phyloP scores from a whole-genome alignment of 2,329 filamentous ascomycete species.

The Drechmeria coniospora region DNA sequence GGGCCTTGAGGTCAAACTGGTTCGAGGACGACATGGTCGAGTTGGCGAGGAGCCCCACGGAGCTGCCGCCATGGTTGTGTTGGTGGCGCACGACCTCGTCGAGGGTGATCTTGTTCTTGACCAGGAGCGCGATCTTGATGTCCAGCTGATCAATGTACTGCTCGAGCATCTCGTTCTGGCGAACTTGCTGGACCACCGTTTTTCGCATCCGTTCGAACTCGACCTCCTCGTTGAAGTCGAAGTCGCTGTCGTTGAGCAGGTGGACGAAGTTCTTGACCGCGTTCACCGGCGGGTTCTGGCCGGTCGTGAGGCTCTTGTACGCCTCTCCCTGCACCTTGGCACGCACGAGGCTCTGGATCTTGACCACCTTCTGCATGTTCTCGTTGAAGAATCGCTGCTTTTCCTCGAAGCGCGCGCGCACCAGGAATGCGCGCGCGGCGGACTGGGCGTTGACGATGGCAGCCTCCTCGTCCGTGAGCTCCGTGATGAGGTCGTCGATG shows the following conservation, averaged over 20 bases:
- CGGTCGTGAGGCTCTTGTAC: slow-evolving; percentile 90
- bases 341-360: slow-evolving; percentile 92
- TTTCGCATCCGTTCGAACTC: slow-evolving; percentile 92
- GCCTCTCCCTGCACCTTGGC: slow-evolving; percentile 93
- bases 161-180: slow-evolving; percentile 92
- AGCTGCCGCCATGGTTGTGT: slow-evolving; percentile 84
- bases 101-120: slow-evolving; percentile 98
- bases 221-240: slow-evolving; percentile 97
- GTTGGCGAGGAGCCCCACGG: slow-evolving; percentile 72
- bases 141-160: slow-evolving; percentile 97
- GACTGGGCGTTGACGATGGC: slow-evolving; percentile 61
- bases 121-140: slow-evolving; percentile 93
- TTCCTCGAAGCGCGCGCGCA: slow-evolving; percentile 63
- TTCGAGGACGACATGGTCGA: slow-evolving; percentile 79
- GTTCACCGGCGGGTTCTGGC: slow-evolving; percentile 90
- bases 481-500: slow-evolving; percentile 57
- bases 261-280: slow-evolving; percentile 98
- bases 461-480: slow-evolving; percentile 75
- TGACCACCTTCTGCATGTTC: slow-evolving; percentile 98
- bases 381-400: slow-evolving; percentile 81
- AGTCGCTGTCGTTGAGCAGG: slow-evolving; percentile 91
- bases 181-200: slow-evolving; percentile 91
- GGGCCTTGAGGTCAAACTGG: slow-evolving; percentile 87
- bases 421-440: slow-evolving; percentile 53
- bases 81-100: slow-evolving; percentile 97